Base-by-base conservation (phyloP, 73 alveolate genomes). In the Stentor coeruleus region DNA sequence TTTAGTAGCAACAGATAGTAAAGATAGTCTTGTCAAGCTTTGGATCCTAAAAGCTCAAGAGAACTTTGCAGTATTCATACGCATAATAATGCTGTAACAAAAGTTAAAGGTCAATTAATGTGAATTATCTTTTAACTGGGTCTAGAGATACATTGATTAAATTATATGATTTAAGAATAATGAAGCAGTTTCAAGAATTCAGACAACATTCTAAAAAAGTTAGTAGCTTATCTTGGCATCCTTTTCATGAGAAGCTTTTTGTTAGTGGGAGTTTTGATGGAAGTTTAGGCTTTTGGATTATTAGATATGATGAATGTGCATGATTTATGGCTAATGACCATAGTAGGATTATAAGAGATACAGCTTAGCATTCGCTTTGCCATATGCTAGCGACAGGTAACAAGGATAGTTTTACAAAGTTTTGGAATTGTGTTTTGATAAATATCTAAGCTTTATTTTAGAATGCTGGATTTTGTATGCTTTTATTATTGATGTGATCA, bases 101-200 rank as follows among this genome's bases (percentile, higher is more conserved):
- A 88, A 82, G 92, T 90, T 40, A 87, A 94, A 60, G 94, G 90
- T 92, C 91, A 81, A 84, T 73, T 35, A 92, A 94, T 88, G 98
- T 97, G 58, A 94, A 94, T 77, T 94, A 93, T 95, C 57, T 94
- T 36, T 72, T 94, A 41, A 88, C 96, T 49, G 98, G 96, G 30
- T 90, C 97, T n/a, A 87, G 90, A 80, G 98, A 94, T 84, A 87
- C 85, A 28, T 84, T 93, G 20, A 85, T 94, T 15, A 94, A 94
- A 86, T 91, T 94, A 3, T 79, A 81, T 87, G 98, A 94, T 82
- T 81, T 94, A 38, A 92, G 98, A 83, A 82, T 75, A 38, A 84
- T 91, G 74, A 75, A n/a, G 95, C 97, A 92, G 84, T 39, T 94
- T 80, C 95, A 90, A 80, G 84, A 84, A 35, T 94, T 90, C 87